Evolutionary conservation across 192 early-diverging fungal genomes (phyloP), one percentile per base, ranked within the genome.

Genomic region (Coemansia sp.): DNA sequence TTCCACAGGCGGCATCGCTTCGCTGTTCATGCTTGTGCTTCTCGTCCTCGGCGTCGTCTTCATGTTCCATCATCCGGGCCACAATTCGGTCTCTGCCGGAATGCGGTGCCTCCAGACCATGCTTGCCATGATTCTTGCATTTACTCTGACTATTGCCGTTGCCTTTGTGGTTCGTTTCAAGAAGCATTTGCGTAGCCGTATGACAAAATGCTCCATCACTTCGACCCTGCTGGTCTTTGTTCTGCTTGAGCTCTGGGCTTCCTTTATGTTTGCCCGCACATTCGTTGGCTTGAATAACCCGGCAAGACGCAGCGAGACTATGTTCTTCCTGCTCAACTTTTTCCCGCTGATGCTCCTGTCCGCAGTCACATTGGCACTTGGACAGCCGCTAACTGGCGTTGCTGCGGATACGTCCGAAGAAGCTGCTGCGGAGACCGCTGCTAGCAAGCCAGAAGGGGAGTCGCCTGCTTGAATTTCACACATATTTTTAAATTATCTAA

Each of bases 321-420:
- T 40, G 53, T 56, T 64, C 23, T 64, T 55, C 31, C 4, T 63
- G 40, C 61, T 63, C 29, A 63, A 63, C 28, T n/a, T 55, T n/a
- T 14, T 55, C n/a, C 40, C 37, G 6, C 61, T 55, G 38, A 25
- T 63, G 14, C 22, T 63, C 22, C 36, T 53, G 29, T 40, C 45
- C 29, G 2, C 55, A n/a, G 52, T 37, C 10, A 31, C 52, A 3
- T 33, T 54, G 4, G 33, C 52, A 3, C 8, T 54, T 9, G 52
- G 30, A 11, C 15, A 54, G 52, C 52, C 52, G 8, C 52, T 54
- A 3, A 48, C 45, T 8, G 45, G 45, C 45, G 13, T 23, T 27
- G 45, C 45, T 22, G 23, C 20, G 23, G 6, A 44, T 14, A 6
- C 0, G n/a, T 19, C n/a, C n/a, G n/a, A n/a, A n/a, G n/a, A n/a